phyloP scores from a whole-genome alignment of 495 filamentous ascomycete genomes.

The Bacidia gigantensis region DNA sequence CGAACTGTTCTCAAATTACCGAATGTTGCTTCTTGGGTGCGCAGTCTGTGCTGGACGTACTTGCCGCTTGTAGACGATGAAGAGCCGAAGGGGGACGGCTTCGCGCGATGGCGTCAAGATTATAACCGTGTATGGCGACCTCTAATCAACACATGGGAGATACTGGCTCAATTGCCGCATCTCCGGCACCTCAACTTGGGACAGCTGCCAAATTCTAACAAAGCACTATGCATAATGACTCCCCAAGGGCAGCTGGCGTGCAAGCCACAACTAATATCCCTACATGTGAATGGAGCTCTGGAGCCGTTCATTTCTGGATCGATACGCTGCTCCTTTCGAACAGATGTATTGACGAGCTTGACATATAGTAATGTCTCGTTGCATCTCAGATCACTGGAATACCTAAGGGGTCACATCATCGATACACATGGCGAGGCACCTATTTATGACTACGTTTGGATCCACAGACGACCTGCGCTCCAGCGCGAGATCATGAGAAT shows the following conservation, averaged over 20 bases:
- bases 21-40: background rate
- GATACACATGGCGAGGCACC: background rate
- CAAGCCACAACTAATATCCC: background rate
- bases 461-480: background rate
- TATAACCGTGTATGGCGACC: background rate
- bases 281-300: background rate
- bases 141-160: background rate
- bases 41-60: background rate
- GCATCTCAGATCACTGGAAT: background rate
- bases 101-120: background rate
- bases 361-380: background rate
- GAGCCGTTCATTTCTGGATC: too few relatives aligned
- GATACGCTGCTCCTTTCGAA: too few relatives aligned
- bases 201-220: background rate
- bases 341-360: too few relatives aligned
- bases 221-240: background rate
- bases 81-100: background rate
- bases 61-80: background rate
- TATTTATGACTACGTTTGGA: background rate
- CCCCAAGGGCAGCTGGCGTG: background rate
- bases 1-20: background rate
- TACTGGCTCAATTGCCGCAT: background rate
- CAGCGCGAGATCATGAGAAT: background rate
- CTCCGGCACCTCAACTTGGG: background rate
- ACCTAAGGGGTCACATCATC: background rate